Conservation (phyloP, 1,139 yeast genomes). For the Nakaseomyces glabratus region DNA sequence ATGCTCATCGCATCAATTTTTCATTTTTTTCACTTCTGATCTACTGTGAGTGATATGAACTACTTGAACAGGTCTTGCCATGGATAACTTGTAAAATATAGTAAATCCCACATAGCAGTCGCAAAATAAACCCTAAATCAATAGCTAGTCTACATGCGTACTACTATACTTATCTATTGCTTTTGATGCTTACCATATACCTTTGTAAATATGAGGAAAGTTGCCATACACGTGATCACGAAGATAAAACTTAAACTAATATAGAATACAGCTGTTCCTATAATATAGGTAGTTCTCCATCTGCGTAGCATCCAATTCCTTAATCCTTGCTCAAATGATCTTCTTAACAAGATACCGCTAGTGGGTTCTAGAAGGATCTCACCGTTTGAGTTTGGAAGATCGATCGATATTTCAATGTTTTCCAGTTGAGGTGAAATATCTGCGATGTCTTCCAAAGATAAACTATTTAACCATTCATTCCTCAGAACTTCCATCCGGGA, state of each 20-base stretch:
- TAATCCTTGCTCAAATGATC: conserved; percentile 21
- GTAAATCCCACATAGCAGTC: too few species aligned
- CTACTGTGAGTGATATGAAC: too few species aligned
- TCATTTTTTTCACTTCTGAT: too few species aligned
- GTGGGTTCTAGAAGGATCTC: not conserved
- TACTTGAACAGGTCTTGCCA: too few species aligned
- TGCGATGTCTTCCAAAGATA: conserved; percentile 13
- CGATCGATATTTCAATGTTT: not conserved
- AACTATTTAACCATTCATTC: conserved; percentile 20
- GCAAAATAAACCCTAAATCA: too few species aligned
- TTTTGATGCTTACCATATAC: too few species aligned
- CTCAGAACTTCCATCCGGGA: conserved; percentile 12
- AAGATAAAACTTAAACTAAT: conserved; percentile 9
- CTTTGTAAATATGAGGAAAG: conserved; percentile 10
- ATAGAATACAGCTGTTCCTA: conserved; percentile 22
- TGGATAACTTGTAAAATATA: too few species aligned
- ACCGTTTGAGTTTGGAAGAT: not conserved
- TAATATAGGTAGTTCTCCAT: conserved; percentile 19
- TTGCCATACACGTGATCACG: conserved; percentile 11
- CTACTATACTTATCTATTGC: too few species aligned
- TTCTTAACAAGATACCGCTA: not conserved
- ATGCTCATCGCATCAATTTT: too few species aligned
- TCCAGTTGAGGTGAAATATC: not conserved
- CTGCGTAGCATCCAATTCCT: conserved; percentile 27
- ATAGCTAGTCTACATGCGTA: too few species aligned